phyloP scores from a whole-genome alignment of 2,329 filamentous ascomycete species.

The Aschersonia sp. region DNA sequence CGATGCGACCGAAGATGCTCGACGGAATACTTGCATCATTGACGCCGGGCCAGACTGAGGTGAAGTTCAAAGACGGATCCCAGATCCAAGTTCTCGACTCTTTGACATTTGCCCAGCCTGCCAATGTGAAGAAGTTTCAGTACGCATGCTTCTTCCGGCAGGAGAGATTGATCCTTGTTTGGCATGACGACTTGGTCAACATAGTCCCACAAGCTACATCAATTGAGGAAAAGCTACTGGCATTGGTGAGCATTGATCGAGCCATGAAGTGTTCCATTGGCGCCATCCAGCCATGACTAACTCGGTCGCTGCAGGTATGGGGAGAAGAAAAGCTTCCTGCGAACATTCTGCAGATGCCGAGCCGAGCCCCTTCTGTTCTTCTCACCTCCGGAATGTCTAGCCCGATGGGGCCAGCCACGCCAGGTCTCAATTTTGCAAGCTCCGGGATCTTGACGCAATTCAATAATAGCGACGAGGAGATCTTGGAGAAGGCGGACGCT shows the following conservation, averaged over 20 bases:
- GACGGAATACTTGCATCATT: slow-evolving; percentile 27
- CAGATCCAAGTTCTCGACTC: slow-evolving; percentile 30
- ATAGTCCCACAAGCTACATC: slow-evolving; percentile 22
- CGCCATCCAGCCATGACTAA: not conserved
- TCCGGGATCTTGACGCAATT: slow-evolving; percentile 2
- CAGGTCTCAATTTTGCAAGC: slow-evolving; percentile 7
- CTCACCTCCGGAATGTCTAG: slow-evolving; percentile 6
- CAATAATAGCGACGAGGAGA: slow-evolving; percentile 10
- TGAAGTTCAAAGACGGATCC: slow-evolving; percentile 25
- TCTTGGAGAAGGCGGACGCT: slow-evolving; percentile 10
- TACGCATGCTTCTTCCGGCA: slow-evolving; percentile 26
- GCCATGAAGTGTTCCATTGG: not conserved
- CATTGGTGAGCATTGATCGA: slow-evolving; percentile 6
- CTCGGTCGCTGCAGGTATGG: slow-evolving; percentile 10
- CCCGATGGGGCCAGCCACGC: slow-evolving; percentile 7
- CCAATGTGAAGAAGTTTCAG: slow-evolving; percentile 25
- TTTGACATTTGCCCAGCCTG: slow-evolving; percentile 19
- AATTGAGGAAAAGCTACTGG: slow-evolving; percentile 18
- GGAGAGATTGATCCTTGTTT: slow-evolving; percentile 25
- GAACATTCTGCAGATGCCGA: slow-evolving; percentile 7
- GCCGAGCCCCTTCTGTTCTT: slow-evolving; percentile 5
- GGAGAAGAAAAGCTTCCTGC: slow-evolving; percentile 6
- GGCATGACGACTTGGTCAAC: slow-evolving; percentile 25
- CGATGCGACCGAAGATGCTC: slow-evolving; percentile 32
- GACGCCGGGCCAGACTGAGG: slow-evolving; percentile 23